A percentile compares a stretch with the other conserved stretches of the same genome.
phyloP scores from a whole-genome alignment of 306 rosid species.

The Sicyos baderoa region DNA sequence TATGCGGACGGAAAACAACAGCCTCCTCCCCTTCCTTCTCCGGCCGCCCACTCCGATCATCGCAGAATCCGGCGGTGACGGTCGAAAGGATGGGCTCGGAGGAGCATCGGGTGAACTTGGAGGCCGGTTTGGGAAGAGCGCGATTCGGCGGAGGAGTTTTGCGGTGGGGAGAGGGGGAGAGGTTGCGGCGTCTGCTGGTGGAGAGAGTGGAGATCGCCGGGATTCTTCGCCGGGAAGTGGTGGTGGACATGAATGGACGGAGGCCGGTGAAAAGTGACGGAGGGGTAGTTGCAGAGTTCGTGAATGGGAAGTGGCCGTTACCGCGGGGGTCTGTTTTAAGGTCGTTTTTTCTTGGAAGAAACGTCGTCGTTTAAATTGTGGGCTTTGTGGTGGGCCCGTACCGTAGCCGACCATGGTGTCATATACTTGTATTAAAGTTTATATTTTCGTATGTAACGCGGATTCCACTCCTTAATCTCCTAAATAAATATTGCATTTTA shows the following conservation, averaged over 20 bases:
- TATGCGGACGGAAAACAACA: slow-evolving; percentile 5
- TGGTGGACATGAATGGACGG: slow-evolving; percentile 12
- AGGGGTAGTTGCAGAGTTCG: not conserved
- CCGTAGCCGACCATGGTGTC: too few species aligned
- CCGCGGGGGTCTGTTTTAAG: not conserved
- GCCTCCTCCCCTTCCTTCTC: slow-evolving; percentile 5
- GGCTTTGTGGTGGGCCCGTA: too few species aligned
- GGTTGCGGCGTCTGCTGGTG: not conserved
- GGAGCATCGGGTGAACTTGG: not conserved
- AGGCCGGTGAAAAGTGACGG: slow-evolving; percentile 8
- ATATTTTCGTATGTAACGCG: too few species aligned
- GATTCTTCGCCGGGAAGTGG: not conserved
- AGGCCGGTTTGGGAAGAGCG: not conserved
- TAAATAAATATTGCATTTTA: too few species aligned
- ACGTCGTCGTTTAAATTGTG: not conserved
- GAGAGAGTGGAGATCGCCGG: not conserved
- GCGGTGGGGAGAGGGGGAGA: not conserved
- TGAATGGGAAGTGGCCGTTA: not conserved
- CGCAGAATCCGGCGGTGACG: not conserved
- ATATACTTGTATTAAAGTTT: too few species aligned
- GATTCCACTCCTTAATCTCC: too few species aligned
- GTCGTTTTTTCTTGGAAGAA: not conserved
- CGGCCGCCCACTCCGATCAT: not conserved
- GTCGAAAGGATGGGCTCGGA: slow-evolving; percentile 9
- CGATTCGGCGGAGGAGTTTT: slow-evolving; percentile 4